A percentile compares a stretch with the other conserved stretches of the same genome.
Conservation (phyloP, 1,284 basidiomycete genomes). For the Trichosporon sp. region DNA sequence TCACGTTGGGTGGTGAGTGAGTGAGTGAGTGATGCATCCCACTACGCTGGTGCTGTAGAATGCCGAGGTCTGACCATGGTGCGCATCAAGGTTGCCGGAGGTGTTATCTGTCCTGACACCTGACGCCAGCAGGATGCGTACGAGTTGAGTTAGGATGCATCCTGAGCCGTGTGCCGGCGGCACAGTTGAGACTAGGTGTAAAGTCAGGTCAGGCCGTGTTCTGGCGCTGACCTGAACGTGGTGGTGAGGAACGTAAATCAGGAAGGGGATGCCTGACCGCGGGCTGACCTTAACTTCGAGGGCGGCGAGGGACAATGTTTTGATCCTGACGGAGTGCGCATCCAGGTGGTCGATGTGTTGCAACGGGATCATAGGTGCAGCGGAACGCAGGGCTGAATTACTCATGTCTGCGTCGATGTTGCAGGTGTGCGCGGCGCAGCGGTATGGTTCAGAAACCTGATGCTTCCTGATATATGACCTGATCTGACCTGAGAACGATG, state of each 20-base stretch:
- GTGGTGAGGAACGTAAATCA: background rate
- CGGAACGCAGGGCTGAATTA: background rate
- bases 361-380: background rate
- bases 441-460: background rate
- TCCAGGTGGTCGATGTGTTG: background rate
- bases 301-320: background rate
- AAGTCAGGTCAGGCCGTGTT: background rate
- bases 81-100: background rate
- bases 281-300: conserved; percentile 13
- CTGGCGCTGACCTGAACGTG: background rate
- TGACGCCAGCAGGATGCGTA: background rate
- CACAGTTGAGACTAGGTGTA: background rate
- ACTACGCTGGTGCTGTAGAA: background rate
- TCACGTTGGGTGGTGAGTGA: too few species aligned
- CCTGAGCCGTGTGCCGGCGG: background rate
- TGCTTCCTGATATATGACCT: background rate
- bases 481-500: background rate
- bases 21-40: background rate
- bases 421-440: background rate
- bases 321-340: background rate
- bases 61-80: background rate
- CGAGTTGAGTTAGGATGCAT: background rate
- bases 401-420: background rate
- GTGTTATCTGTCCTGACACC: background rate
- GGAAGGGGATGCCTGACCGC: background rate